phyloP scores from a whole-genome alignment of 2,329 filamentous ascomycete genomes.

The Cordyceps farinosa region DNA sequence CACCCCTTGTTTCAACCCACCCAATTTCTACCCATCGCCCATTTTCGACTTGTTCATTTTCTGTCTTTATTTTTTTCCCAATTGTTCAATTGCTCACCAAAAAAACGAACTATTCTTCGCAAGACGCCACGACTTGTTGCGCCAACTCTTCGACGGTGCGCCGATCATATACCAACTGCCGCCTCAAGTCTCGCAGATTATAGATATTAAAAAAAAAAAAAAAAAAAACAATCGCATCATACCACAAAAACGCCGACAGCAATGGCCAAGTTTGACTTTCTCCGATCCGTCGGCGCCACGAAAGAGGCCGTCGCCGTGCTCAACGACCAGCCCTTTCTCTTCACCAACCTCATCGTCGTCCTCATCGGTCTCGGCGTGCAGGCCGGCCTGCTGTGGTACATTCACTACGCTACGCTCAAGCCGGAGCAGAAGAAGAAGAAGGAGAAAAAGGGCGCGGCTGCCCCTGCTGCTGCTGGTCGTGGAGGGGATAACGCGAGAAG shows the following conservation, averaged over 20 bases:
- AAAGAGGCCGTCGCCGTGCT: constrained; percentile 55
- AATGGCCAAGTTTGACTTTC: constrained; percentile 56
- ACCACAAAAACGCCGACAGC: constrained; percentile 16
- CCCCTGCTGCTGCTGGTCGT: constrained; percentile 19
- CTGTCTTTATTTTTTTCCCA: background rate
- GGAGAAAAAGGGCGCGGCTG: constrained; percentile 36
- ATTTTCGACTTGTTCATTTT: background rate
- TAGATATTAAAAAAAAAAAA: background rate
- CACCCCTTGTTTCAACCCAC: constrained; percentile 20
- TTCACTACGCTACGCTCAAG: constrained; percentile 58
- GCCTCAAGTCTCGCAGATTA: background rate
- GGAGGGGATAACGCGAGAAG: constrained; percentile 6
- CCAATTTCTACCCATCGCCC: constrained; percentile 14
- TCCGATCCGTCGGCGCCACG: constrained; percentile 54
- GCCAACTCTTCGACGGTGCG: no score
- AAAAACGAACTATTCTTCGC: background rate
- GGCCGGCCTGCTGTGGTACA: constrained; percentile 51
- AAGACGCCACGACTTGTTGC: background rate
- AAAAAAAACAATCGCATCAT: background rate
- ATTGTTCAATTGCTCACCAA: background rate
- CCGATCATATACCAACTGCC: background rate
- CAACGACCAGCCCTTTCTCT: constrained; percentile 59
- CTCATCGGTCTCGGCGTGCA: constrained; percentile 47
- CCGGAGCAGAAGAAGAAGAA: constrained; percentile 57
- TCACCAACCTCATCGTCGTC: constrained; percentile 54